Base-by-base conservation (phyloP, 164 flowering plant species). In the Dillenia turbinata region DNA sequence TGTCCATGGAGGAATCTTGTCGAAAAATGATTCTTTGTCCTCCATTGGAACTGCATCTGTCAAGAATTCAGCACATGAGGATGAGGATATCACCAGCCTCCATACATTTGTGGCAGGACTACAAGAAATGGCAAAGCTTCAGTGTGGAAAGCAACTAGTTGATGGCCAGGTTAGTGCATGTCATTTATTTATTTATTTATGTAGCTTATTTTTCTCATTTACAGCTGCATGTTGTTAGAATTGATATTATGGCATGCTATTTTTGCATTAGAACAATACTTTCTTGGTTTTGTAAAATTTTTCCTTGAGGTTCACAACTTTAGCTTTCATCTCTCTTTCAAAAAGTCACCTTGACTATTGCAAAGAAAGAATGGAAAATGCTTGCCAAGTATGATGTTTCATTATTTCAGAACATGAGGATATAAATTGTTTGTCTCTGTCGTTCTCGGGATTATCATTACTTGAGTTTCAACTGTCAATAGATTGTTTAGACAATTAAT, bases 51-150 rank as follows among this genome's bases (percentile, higher is more conserved):
- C 81, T 61, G 75, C 72, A 22, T 66, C 61, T 52, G 54, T 70
- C 51, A 65, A 66, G 62, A 59, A 53, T 46, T 59, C 82, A 2
- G 72, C 75, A 24, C n/a, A n/a, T n/a, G n/a, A n/a, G 0, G 87
- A 80, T 64, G 96, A 84, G 54, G 96, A 86, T 72, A 77, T 88
- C 61, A 82, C 94, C 53, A 87, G 92, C 73, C 70, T 90, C 52
- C 81, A 71, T n/a, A 74, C 80, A 62, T 90, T 88, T 75, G 94
- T 88, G 67, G 79, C 86, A 12, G 97, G 87, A 54, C 69, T 92
- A 60, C 88, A 87, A 75, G 87, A 86, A 66, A 84, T 83, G 88
- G 94, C 90, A 56, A 79, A 85, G 66, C 72, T 74, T 55, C 83
- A 84, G 58, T 80, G 75, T 71, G 85, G 79, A 65, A 80, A 81